Base-by-base conservation (phyloP, 2,329 filamentous ascomycete genomes). In the Cladosporium sp. region DNA sequence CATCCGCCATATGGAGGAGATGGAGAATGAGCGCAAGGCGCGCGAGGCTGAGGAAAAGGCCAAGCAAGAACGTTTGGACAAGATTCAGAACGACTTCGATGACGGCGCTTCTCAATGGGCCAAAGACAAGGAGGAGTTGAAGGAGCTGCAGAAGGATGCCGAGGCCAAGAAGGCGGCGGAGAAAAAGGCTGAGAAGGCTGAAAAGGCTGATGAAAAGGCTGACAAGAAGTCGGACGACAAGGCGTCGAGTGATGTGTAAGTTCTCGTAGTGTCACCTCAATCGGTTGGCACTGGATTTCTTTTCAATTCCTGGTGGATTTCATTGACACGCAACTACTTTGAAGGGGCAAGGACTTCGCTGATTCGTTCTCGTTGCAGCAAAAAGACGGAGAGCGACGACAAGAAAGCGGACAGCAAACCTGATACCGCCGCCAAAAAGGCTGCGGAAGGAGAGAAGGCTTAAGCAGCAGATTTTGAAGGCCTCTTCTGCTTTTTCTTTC, bases 1-100 rank as follows among this genome's bases (percentile, higher is more conserved):
- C 74, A 91, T 98, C 69, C 89, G 91, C 67, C 95, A 98, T 75
- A 99, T 99, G 95, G 94, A 93, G 86, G 93, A 97, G 80, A 97
- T 98, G 94, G 94, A 98, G 76, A 84, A 89, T 69, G 93, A 98
- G 76, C 88, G 90, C 64, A 85, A 91, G 69, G 88, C 87, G 29
- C 90, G 89, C 57, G 94, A 97, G 77, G 85, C 88, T 33, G 92
- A 95, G 77, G 92, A 96, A 75, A 85, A 87, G 71, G 88, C 89
- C 67, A 89, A 89, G 74, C 85, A 86, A 28, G 89, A 92, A 67
- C 87, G 88, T 65, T 83, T 89, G 71, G 89, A 92, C 75, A 92
- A 92, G 79, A 88, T 95, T 67, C 90, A 94, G 72, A 88, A 92
- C 64, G 84, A 91, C 57, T 97, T 96, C 75, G 87, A 90, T 59